phyloP scores from a whole-genome alignment of 2,329 filamentous ascomycete species.

The Ascochyta fabae region DNA sequence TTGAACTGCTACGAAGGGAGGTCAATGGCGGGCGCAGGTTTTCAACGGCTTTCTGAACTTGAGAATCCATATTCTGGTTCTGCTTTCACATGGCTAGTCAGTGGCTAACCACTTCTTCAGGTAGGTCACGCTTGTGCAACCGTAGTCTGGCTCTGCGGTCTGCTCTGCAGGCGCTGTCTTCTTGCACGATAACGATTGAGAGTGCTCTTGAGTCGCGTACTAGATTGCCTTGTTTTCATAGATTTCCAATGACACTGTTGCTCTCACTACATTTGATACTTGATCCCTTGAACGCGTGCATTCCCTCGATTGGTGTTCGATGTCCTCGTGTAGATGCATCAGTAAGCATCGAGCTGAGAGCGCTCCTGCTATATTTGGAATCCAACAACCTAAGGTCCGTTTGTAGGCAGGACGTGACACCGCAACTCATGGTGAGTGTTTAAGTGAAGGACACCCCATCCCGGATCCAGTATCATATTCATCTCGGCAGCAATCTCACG shows the following conservation, averaged over 20 bases:
- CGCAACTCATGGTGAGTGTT: neutral
- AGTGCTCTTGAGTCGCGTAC: neutral
- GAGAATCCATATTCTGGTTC: conserved; percentile 14
- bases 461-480: neutral
- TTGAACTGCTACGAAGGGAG: conserved; percentile 55
- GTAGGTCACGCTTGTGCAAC: conserved; percentile 1
- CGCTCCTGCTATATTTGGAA: conserved; percentile 5
- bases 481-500: conserved; percentile 11
- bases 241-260: neutral
- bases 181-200: neutral
- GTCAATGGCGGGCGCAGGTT: conserved; percentile 63
- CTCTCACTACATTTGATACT: neutral
- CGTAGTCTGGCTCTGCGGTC: too few species aligned
- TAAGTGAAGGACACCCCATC: neutral
- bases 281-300: neutral
- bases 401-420: neutral
- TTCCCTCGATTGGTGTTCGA: neutral
- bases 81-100: conserved; percentile 6
- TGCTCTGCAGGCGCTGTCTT: too few species aligned
- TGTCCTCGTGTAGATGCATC: neutral
- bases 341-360: neutral
- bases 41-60: conserved; percentile 71
- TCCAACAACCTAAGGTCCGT: neutral
- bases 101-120: conserved; percentile 20
- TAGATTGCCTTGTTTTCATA: neutral